These are phyloP conservation scores for Linnemannia elongata DNA, from an alignment of 192 early-diverging fungal species.

Conservation along the genomic window DNA sequence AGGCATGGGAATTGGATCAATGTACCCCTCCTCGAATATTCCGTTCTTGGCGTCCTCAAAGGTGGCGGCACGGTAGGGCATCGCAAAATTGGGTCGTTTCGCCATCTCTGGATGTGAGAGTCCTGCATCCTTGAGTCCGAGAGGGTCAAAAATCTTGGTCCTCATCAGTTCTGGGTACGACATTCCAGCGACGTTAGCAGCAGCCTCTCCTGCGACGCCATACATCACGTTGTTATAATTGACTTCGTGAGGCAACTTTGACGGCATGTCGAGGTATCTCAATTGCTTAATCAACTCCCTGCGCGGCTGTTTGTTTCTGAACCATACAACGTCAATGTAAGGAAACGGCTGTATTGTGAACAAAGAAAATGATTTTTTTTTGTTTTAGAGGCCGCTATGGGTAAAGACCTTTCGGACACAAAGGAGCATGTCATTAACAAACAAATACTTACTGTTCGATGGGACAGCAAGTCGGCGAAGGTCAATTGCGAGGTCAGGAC, in stretches of 20 bases:
- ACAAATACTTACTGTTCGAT: slow-evolving; percentile 20
- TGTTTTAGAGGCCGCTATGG: not conserved
- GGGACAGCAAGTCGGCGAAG: slow-evolving; percentile 16
- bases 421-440: too few species aligned
- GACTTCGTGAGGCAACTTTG: not conserved
- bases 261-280: slow-evolving; percentile 11
- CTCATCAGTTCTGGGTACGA: not conserved
- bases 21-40: not conserved
- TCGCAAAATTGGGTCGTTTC: not conserved
- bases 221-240: slow-evolving; percentile 17
- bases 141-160: not conserved
- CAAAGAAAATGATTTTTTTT: too few species aligned
- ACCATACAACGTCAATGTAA: slow-evolving; percentile 3
- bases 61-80: slow-evolving; percentile 5
- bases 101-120: slow-evolving; percentile 9
- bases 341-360: not conserved
- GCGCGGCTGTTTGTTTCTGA: not conserved
- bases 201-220: slow-evolving; percentile 15
- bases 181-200: not conserved
- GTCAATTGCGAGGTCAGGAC: slow-evolving; percentile 27
- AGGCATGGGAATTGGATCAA: not conserved
- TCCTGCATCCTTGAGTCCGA: slow-evolving; percentile 4
- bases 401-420: too few species aligned
- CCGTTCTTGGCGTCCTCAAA: slow-evolving; percentile 13
- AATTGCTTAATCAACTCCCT: slow-evolving; percentile 9